Conservation (phyloP, 108 stramenopile species). For the Nitzschia sp. region DNA sequence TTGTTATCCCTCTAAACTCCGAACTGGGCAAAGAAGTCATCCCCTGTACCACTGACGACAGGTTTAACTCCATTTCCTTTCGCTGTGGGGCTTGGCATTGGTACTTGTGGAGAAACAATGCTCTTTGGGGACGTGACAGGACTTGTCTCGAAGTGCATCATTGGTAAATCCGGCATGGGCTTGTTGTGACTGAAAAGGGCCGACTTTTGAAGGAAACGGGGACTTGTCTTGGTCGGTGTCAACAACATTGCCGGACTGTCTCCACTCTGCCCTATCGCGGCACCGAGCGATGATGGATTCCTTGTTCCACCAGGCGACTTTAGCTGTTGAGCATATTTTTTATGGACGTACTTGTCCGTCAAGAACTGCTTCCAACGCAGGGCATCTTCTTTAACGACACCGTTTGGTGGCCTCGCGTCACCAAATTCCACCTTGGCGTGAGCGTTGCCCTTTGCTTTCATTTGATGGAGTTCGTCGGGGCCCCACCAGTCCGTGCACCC, state of each 20-base stretch:
- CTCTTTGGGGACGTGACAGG: neutral
- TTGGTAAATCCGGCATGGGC: neutral
- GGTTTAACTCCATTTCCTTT: neutral
- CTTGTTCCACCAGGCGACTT: too few relatives aligned
- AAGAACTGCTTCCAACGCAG: conserved; percentile 32
- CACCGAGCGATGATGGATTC: too few relatives aligned
- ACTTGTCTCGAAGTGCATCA: neutral
- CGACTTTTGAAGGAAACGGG: neutral
- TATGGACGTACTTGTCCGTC: conserved; percentile 40
- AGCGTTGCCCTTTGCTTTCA: conserved; percentile 33
- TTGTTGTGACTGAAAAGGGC: neutral
- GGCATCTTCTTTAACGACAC: conserved; percentile 14
- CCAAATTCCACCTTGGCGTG: conserved; percentile 28
- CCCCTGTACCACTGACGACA: neutral
- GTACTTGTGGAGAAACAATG: neutral
- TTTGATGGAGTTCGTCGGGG: conserved; percentile 38
- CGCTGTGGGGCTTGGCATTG: neutral
- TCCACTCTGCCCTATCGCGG: neutral
- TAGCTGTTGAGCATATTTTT: conserved; percentile 10
- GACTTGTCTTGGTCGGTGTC: neutral
- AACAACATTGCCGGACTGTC: neutral
- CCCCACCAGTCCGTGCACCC: conserved; percentile 41
- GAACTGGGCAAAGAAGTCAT: neutral
- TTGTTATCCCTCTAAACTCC: too few relatives aligned
- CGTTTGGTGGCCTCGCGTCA: neutral